Conservation (phyloP, 306 rosid species). For the Prunus kanzakura region DNA sequence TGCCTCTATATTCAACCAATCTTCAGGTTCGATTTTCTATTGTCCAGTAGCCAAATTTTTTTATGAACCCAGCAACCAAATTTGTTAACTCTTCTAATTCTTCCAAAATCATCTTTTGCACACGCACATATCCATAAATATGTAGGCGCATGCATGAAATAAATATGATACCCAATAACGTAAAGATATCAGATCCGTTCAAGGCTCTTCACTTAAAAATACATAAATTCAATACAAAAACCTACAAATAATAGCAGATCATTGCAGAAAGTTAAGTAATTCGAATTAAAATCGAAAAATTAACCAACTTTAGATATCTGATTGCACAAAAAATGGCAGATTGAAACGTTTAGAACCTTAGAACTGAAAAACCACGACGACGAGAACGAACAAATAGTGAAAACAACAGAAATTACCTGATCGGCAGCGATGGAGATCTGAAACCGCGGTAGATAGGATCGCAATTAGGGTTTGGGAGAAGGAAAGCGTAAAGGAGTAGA, state of each 20-base stretch:
- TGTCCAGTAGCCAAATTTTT: background rate
- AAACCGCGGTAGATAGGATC: background rate
- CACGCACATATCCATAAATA: background rate
- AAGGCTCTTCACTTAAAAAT: background rate
- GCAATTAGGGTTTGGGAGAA: conserved; percentile 36
- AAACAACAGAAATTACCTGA: conserved; percentile 32
- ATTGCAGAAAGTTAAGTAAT: background rate
- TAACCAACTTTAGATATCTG: background rate
- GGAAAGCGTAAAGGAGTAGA: background rate
- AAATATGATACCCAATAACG: background rate
- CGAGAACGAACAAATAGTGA: background rate
- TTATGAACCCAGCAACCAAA: background rate
- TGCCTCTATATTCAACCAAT: background rate
- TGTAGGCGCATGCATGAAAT: background rate
- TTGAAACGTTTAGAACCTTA: background rate
- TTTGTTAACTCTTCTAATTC: background rate
- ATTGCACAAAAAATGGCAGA: conserved; percentile 2
- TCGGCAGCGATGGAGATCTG: conserved; percentile 32
- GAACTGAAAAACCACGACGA: background rate
- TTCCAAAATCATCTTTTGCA: background rate
- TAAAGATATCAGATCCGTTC: background rate
- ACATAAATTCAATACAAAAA: background rate
- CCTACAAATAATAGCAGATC: background rate
- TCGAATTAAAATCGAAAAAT: background rate
- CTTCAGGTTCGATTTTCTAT: background rate